Conservation (phyloP, 805 yeast species). For the Alloascoidea africana region DNA sequence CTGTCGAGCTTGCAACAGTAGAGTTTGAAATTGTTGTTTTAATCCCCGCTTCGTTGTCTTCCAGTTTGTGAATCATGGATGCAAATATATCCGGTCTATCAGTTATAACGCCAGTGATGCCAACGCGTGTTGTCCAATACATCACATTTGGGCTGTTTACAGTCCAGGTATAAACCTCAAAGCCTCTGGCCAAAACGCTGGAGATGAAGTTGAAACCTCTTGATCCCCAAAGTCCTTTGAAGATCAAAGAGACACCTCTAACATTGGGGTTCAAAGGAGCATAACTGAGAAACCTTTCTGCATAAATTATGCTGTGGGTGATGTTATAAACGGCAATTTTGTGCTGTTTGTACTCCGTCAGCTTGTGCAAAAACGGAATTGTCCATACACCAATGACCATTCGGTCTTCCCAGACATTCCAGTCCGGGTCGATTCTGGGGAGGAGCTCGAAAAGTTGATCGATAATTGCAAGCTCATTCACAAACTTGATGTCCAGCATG, state of each 20-base stretch:
- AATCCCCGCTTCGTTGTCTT: background rate
- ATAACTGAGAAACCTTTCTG: slow-evolving; percentile 19
- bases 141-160: slow-evolving; percentile 24
- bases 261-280: slow-evolving; percentile 30
- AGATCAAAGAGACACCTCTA: slow-evolving; percentile 40
- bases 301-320: slow-evolving; percentile 21
- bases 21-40: too few species aligned
- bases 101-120: slow-evolving; percentile 25
- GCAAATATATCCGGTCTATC: slow-evolving; percentile 20
- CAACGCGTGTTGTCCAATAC: slow-evolving; percentile 19
- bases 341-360: slow-evolving; percentile 22
- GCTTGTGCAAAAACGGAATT: slow-evolving; percentile 24
- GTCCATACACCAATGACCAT: slow-evolving; percentile 41
- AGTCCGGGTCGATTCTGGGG: slow-evolving; percentile 21
- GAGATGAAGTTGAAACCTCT: slow-evolving; percentile 14
- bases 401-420: slow-evolving; percentile 26
- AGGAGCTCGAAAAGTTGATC: slow-evolving; percentile 23
- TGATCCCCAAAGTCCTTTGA: slow-evolving; percentile 28
- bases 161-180: slow-evolving; percentile 36
- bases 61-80: background rate
- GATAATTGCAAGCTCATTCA: slow-evolving; percentile 27
- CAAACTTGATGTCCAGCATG: slow-evolving; percentile 37
- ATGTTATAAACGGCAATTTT: slow-evolving; percentile 19
- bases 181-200: slow-evolving; percentile 16
- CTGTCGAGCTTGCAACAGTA: too few species aligned